Evolutionary conservation across 2,329 filamentous ascomycete species (phyloP).

Genomic region (Bimuria novae-zelandiae): DNA sequence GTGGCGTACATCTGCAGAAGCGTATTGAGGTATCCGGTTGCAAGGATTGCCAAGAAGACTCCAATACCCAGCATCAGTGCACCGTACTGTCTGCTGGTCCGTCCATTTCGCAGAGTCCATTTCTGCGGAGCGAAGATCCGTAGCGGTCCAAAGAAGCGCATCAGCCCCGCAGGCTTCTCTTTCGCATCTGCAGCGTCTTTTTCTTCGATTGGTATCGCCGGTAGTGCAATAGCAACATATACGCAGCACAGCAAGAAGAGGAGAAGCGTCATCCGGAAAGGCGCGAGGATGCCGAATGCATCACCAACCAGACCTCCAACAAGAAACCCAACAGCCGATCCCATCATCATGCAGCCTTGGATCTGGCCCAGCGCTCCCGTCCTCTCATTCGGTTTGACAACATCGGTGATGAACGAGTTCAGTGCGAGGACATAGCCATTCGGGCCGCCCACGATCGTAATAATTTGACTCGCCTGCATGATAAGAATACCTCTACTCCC

Average conservation of each 20-base stretch:
- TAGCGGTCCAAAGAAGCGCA: slow-evolving; percentile 66
- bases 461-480: slow-evolving; percentile 68
- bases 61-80: slow-evolving; percentile 67
- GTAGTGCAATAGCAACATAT: slow-evolving; percentile 51
- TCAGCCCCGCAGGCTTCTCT: slow-evolving; percentile 45
- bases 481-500: slow-evolving; percentile 68
- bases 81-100: slow-evolving; percentile 61
- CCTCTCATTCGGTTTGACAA: slow-evolving; percentile 62
- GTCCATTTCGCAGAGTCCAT: slow-evolving; percentile 58
- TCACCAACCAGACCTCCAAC: slow-evolving; percentile 69
- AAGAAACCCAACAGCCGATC: slow-evolving; percentile 66
- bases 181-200: slow-evolving; percentile 29
- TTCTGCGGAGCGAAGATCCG: slow-evolving; percentile 64
- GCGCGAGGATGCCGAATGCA: slow-evolving; percentile 63
- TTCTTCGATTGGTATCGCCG: slow-evolving; percentile 56
- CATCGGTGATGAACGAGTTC: slow-evolving; percentile 70
- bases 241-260: slow-evolving; percentile 55
- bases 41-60: slow-evolving; percentile 70
- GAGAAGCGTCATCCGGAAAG: slow-evolving; percentile 67
- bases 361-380: slow-evolving; percentile 69
- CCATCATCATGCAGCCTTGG: slow-evolving; percentile 70
- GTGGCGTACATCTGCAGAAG: slow-evolving; percentile 59
- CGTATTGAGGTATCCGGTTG: slow-evolving; percentile 69
- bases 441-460: slow-evolving; percentile 70
- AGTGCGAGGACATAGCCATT: slow-evolving; percentile 70